These are phyloP conservation scores for Tylopilus rubrobrunneus DNA, from an alignment of 768 basidiomycete genomes.

Conservation along the genomic window DNA sequence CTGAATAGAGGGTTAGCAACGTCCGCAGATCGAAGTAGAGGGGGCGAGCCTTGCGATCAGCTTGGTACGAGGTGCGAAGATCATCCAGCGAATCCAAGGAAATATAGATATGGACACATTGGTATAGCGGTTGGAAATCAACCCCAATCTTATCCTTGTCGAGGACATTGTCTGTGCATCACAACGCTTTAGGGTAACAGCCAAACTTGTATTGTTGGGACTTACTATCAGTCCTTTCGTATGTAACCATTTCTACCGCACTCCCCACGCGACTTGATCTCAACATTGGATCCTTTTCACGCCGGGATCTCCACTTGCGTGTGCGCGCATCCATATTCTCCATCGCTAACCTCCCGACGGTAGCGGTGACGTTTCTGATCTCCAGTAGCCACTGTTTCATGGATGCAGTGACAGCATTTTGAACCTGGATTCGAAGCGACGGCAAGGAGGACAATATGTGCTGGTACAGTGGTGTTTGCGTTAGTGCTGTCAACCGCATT, in stretches of 20 bases:
- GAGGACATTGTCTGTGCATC: conserved; percentile 72
- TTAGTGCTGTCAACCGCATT: conserved; percentile 84
- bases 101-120: conserved; percentile 96
- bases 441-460: conserved; percentile 90
- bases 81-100: conserved; percentile 88
- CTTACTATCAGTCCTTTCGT: conserved; percentile 94
- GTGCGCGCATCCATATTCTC: conserved; percentile 86
- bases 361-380: conserved; percentile 81
- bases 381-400: conserved; percentile 97
- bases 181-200: conserved; percentile 9
- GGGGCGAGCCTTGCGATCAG: conserved; percentile 78
- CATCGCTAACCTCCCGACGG: conserved; percentile 82
- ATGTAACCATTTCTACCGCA: conserved; percentile 86
- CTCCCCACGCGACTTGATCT: conserved; percentile 80
- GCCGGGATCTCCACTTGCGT: conserved; percentile 75
- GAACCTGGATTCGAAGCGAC: conserved; percentile 83
- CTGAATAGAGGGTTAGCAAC: conserved; percentile 39
- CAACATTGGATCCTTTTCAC: conserved; percentile 81
- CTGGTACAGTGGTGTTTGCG: conserved; percentile 89
- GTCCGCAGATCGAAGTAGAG: neutral
- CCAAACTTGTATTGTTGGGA: conserved; percentile 5
- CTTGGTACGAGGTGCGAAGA: conserved; percentile 88
- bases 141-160: conserved; percentile 85
- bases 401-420: conserved; percentile 89
- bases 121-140: conserved; percentile 92